phyloP scores from a whole-genome alignment of 2,329 filamentous ascomycete species.

The Stemphylium lycopersici region DNA sequence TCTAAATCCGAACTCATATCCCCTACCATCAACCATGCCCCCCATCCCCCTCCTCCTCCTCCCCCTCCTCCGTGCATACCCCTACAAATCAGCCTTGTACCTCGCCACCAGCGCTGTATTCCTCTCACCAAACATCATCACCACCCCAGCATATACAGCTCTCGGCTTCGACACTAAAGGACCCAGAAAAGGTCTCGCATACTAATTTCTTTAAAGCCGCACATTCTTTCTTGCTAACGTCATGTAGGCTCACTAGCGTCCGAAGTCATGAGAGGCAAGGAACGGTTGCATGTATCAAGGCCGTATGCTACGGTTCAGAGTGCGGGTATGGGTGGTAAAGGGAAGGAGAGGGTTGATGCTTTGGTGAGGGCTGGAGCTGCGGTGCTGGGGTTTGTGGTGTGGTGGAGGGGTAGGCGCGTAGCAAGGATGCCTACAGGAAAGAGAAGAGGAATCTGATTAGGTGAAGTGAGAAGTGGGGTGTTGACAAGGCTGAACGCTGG shows the following conservation, averaged over 20 bases:
- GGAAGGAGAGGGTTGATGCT: not conserved
- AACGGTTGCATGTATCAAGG: not conserved
- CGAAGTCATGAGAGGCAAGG: not conserved
- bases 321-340: not conserved
- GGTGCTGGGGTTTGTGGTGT: not conserved
- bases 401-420: not conserved
- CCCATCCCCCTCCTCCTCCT: too few relatives aligned
- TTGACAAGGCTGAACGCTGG: not conserved
- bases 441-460: too few relatives aligned
- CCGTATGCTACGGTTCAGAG: slow-evolving; percentile 1
- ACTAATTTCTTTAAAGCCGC: too few relatives aligned
- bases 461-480: too few relatives aligned
- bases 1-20: too few relatives aligned
- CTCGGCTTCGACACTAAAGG: not conserved
- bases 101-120: not conserved
- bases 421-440: not conserved
- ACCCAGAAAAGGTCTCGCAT: not conserved
- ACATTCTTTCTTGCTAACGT: not conserved
- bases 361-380: not conserved
- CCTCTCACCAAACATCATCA: not conserved
- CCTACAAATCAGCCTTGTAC: not conserved
- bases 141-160: not conserved
- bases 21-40: too few relatives aligned
- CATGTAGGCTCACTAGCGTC: not conserved
- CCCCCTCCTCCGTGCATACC: not conserved